Evolutionary conservation across 1,139 yeast genomes (phyloP).

Genomic region (Sugiyamaella pinicola): DNA sequence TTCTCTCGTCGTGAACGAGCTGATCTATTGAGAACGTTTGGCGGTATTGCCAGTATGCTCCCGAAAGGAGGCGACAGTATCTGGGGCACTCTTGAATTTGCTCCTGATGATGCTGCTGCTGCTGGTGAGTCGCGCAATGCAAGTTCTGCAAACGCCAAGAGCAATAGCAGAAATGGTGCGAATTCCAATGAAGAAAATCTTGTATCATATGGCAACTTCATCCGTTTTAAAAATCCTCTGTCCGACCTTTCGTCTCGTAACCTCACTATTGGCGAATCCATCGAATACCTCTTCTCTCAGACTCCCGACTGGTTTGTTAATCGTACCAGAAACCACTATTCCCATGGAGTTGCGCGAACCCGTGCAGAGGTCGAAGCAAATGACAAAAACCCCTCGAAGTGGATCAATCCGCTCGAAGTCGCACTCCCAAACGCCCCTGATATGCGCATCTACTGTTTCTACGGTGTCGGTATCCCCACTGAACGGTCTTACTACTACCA

Average conservation of each 20-base stretch:
- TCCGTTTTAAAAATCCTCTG: slow-evolving; percentile 56
- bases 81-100: slow-evolving; percentile 67
- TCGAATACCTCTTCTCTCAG: slow-evolving; percentile 62
- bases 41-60: slow-evolving; percentile 92
- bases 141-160: not conserved
- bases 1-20: slow-evolving; percentile 87
- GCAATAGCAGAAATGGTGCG: not conserved
- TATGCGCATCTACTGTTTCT: slow-evolving; percentile 83
- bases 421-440: slow-evolving; percentile 92
- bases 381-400: slow-evolving; percentile 69
- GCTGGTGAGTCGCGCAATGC: slow-evolving; percentile 6
- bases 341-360: slow-evolving; percentile 72
- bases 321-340: slow-evolving; percentile 68
- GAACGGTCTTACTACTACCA: slow-evolving; percentile 88
- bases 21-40: slow-evolving; percentile 82
- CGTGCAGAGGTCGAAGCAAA: slow-evolving; percentile 61
- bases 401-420: slow-evolving; percentile 93
- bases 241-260: slow-evolving; percentile 53
- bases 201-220: slow-evolving; percentile 72
- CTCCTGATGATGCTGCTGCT: slow-evolving; percentile 57
- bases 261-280: slow-evolving; percentile 64
- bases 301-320: slow-evolving; percentile 77
- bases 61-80: slow-evolving; percentile 91
- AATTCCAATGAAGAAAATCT: slow-evolving; percentile 36
- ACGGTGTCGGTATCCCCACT: slow-evolving; percentile 94